A percentile compares a stretch with the other conserved stretches of the same genome.
phyloP scores from a whole-genome alignment of 1,139 yeast genomes.

The Arxiozyma heterogenica region DNA sequence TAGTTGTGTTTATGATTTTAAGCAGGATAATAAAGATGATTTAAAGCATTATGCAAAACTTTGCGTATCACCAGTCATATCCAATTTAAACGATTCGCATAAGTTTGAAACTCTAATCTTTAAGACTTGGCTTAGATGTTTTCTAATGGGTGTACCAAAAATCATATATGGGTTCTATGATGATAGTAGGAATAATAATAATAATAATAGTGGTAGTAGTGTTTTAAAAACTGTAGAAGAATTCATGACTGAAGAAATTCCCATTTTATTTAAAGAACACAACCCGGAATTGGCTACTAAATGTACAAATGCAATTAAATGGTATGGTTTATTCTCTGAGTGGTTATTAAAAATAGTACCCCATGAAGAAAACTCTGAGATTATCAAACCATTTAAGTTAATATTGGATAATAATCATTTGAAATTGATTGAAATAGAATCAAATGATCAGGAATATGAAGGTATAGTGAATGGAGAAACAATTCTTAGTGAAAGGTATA shows the following conservation, averaged over 20 bases:
- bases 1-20: constrained; percentile 78
- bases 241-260: constrained; percentile 69
- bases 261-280: constrained; percentile 40
- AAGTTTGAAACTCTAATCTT: constrained; percentile 64
- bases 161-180: constrained; percentile 84
- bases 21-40: constrained; percentile 45
- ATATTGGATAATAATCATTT: constrained; percentile 36
- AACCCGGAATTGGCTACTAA: constrained; percentile 43
- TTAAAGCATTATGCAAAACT: constrained; percentile 76
- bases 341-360: constrained; percentile 61
- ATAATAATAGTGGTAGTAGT: constrained; percentile 28
- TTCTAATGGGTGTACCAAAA: constrained; percentile 69
- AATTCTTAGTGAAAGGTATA: constrained; percentile 47
- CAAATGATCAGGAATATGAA: constrained; percentile 32
- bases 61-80: constrained; percentile 58
- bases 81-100: constrained; percentile 29
- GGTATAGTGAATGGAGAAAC: constrained; percentile 31
- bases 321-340: constrained; percentile 76
- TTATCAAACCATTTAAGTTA: constrained; percentile 39
- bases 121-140: constrained; percentile 89
- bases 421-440: constrained; percentile 33
- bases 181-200: constrained; percentile 30
- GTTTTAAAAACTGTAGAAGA: constrained; percentile 60
- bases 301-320: constrained; percentile 73
- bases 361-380: constrained; percentile 33